Evolutionary conservation across 768 basidiomycete genomes (phyloP).

Genomic region (Arthromyces matolae): DNA sequence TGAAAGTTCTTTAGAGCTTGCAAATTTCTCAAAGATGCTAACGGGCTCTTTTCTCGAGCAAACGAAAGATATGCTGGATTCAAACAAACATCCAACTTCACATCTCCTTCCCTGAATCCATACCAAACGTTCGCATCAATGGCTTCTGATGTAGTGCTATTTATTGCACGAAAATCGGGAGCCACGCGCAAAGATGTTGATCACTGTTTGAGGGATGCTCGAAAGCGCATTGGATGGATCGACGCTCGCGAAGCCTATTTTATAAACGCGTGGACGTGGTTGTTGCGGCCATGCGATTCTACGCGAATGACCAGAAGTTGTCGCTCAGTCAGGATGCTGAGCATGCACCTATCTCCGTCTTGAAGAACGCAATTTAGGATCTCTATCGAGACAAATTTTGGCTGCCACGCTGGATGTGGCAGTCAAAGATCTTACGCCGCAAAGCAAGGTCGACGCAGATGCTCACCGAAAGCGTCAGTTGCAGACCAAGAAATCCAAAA

Average conservation of each 20-base stretch:
- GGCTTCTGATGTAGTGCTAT: conserved; percentile 43
- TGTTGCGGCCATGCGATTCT: conserved; percentile 34
- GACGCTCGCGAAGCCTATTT: conserved; percentile 31
- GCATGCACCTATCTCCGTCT: neutral
- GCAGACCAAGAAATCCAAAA: neutral
- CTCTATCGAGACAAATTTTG: conserved; percentile 19
- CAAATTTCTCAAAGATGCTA: neutral
- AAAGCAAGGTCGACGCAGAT: conserved; percentile 12
- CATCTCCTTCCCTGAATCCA: neutral
- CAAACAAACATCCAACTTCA: neutral
- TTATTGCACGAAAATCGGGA: conserved; percentile 23
- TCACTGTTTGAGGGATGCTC: conserved; percentile 45
- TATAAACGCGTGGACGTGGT: conserved; percentile 31
- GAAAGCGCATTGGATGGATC: conserved; percentile 55
- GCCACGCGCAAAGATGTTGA: conserved; percentile 30
- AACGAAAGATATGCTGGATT: neutral
- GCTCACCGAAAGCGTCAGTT: conserved; percentile 1
- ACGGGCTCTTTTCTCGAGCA: neutral
- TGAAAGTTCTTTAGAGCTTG: neutral
- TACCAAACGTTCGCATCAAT: conserved; percentile 24
- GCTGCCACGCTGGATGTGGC: conserved; percentile 23
- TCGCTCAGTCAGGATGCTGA: conserved; percentile 15
- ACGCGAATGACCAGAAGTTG: conserved; percentile 17
- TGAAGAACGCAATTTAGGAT: conserved; percentile 10
- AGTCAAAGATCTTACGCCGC: conserved; percentile 26